phyloP scores from a whole-genome alignment of 1,284 basidiomycete genomes.

The Peniophora sp. region DNA sequence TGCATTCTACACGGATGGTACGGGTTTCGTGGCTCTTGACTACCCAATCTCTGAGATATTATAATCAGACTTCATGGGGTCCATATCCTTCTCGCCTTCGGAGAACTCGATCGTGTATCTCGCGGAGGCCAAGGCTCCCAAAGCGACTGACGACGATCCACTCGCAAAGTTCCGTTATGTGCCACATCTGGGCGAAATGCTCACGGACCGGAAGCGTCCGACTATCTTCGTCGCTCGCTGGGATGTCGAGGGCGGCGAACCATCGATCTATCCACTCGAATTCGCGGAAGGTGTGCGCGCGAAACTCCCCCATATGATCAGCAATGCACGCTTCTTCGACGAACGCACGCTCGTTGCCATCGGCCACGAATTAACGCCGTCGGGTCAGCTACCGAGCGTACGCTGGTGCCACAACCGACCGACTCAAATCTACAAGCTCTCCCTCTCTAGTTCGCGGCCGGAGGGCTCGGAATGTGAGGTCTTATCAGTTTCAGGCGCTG shows the following conservation, averaged over 20 bases:
- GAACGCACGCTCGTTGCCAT: conserved; percentile 44
- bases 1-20: conserved; percentile 57
- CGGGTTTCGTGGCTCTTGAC: no score
- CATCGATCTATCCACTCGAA: conserved; percentile 1
- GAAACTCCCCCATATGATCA: conserved; percentile 28
- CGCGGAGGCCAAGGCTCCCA: conserved; percentile 40
- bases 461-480: conserved; percentile 11
- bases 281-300: conserved; percentile 5
- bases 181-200: conserved; percentile 50
- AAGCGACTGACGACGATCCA: conserved; percentile 24
- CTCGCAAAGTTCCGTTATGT: conserved; percentile 43
- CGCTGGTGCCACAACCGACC: conserved; percentile 60
- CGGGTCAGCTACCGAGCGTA: conserved; percentile 53
- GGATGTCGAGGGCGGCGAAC: conserved; percentile 12
- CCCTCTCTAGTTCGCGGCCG: conserved; percentile 10
- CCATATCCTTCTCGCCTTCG: conserved; percentile 42
- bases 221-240: conserved; percentile 42
- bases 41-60: not conserved
- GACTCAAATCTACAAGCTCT: conserved; percentile 46
- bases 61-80: conserved; percentile 37
- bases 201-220: conserved; percentile 40
- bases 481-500: conserved; percentile 8
- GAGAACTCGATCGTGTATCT: conserved; percentile 47
- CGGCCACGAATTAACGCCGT: conserved; percentile 49
- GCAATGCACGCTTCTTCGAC: conserved; percentile 45